A percentile compares a stretch with the other conserved stretches of the same genome.
phyloP scores from a whole-genome alignment of 768 basidiomycete species.

The Boletus rufocinnamomeus region DNA sequence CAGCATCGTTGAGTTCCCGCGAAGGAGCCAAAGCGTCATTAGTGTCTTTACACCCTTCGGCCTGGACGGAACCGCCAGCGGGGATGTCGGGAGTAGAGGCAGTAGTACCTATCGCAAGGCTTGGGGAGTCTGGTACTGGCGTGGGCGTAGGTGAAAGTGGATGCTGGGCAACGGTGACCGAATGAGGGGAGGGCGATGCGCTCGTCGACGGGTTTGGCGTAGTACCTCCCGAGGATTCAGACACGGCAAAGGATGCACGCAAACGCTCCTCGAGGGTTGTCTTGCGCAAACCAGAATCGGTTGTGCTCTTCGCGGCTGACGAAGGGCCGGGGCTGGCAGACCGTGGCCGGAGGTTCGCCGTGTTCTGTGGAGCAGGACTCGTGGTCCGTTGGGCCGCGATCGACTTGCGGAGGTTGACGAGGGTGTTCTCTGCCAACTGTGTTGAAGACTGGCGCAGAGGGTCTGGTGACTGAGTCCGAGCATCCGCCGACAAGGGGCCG shows the following conservation, averaged over 20 bases:
- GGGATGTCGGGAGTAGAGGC: not conserved
- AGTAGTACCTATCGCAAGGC: not conserved
- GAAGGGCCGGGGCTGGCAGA: conserved; percentile 30
- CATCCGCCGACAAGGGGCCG: conserved; percentile 24
- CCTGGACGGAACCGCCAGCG: not conserved
- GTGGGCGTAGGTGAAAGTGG: conserved; percentile 45
- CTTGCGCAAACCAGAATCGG: conserved; percentile 42
- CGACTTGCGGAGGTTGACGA: conserved; percentile 64
- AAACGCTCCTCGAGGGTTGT: conserved; percentile 75
- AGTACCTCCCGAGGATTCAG: conserved; percentile 50
- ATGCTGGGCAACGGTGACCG: conserved; percentile 29
- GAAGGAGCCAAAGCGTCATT: not conserved
- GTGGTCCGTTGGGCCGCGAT: conserved; percentile 52
- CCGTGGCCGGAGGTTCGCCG: conserved; percentile 20
- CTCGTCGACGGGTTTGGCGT: conserved; percentile 45
- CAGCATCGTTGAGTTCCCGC: conserved; percentile 1
- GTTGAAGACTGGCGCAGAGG: conserved; percentile 41
- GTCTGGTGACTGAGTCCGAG: conserved; percentile 43
- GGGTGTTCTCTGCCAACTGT: conserved; percentile 62
- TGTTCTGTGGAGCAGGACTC: conserved; percentile 37
- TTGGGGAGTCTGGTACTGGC: conserved; percentile 47
- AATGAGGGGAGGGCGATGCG: conserved; percentile 42
- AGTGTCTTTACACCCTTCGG: conserved; percentile 2
- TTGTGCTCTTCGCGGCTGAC: conserved; percentile 13
- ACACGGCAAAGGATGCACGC: conserved; percentile 60